These are phyloP conservation scores for Xylariaceae sp. DNA, from an alignment of 2,329 filamentous ascomycete genomes.

Conservation along the genomic window DNA sequence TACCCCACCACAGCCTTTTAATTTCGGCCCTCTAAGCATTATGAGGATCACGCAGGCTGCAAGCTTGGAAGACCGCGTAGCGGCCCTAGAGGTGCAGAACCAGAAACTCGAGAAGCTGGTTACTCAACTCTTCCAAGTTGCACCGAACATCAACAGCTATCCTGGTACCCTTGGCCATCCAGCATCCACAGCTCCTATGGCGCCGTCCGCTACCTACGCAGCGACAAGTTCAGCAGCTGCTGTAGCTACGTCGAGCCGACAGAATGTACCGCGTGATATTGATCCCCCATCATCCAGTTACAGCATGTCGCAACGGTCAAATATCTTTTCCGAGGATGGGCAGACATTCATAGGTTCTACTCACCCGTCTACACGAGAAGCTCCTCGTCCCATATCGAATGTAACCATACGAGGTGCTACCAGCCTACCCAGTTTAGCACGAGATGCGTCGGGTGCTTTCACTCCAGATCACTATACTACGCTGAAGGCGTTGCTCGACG, in stretches of 20 bases:
- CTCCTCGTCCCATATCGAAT: constrained; percentile 51
- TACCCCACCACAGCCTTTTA: constrained; percentile 58
- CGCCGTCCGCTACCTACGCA: constrained; percentile 37
- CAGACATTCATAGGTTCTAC: constrained; percentile 54
- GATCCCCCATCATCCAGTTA: constrained; percentile 41
- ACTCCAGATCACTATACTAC: constrained; percentile 57
- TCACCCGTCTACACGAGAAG: constrained; percentile 32
- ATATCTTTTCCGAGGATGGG: constrained; percentile 55
- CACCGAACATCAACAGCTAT: constrained; percentile 49
- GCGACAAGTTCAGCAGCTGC: constrained; percentile 37
- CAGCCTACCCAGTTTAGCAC: constrained; percentile 52
- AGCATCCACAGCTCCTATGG: constrained; percentile 35
- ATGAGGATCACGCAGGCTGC: constrained; percentile 66
- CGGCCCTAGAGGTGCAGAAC: constrained; percentile 58
- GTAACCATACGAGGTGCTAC: constrained; percentile 55
- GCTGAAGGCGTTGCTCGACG: constrained; percentile 60
- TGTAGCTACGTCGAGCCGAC: constrained; percentile 43
- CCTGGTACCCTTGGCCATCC: constrained; percentile 37
- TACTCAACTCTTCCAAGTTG: constrained; percentile 55
- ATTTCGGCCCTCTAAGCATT: constrained; percentile 58
- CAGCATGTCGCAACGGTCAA: constrained; percentile 50
- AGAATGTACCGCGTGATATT: constrained; percentile 35
- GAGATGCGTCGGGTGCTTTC: constrained; percentile 43
- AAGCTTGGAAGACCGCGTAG: constrained; percentile 60
- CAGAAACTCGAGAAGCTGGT: constrained; percentile 61